Percentiles rank a stretch among this genome's conserved stretches.
Evolutionary conservation across 129 eudicot species (phyloP).

Genomic region (Ambrosia artemisiifolia): DNA sequence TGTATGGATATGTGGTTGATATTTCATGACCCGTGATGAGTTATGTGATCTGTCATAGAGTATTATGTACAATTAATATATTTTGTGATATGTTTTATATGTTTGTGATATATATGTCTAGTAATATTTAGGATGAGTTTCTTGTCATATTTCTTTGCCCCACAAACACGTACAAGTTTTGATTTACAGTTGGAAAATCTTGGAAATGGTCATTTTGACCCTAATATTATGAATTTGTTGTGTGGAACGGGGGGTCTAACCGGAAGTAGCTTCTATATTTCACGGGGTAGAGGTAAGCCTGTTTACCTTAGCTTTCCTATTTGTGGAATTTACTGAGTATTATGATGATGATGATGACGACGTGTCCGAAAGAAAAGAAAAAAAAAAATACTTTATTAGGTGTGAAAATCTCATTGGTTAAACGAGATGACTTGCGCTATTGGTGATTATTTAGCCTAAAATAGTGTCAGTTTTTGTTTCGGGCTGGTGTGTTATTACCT

Average conservation of each 20-base stretch:
- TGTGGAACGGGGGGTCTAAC: too few relatives aligned
- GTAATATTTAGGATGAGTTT: background rate
- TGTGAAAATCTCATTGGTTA: background rate
- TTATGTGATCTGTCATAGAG: too few relatives aligned
- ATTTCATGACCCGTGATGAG: constrained; percentile 3
- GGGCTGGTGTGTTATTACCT: background rate
- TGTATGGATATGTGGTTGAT: constrained; percentile 23
- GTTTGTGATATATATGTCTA: too few relatives aligned
- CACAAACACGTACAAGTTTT: background rate
- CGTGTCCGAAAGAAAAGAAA: too few relatives aligned
- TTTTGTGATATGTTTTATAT: too few relatives aligned
- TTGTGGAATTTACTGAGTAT: too few relatives aligned
- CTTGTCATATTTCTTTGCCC: background rate
- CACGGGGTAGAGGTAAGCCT: too few relatives aligned
- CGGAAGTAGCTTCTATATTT: background rate
- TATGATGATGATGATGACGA: too few relatives aligned
- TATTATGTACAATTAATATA: too few relatives aligned
- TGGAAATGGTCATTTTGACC: background rate
- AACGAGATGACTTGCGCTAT: background rate
- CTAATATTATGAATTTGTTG: too few relatives aligned
- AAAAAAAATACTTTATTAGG: background rate
- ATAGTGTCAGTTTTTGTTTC: background rate
- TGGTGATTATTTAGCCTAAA: background rate
- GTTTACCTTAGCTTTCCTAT: too few relatives aligned
- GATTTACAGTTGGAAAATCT: background rate